Evolutionary conservation across 352 stramenopile genomes (phyloP), one percentile per base, ranked within the genome.

Genomic region (Phytophthora pluvialis): DNA sequence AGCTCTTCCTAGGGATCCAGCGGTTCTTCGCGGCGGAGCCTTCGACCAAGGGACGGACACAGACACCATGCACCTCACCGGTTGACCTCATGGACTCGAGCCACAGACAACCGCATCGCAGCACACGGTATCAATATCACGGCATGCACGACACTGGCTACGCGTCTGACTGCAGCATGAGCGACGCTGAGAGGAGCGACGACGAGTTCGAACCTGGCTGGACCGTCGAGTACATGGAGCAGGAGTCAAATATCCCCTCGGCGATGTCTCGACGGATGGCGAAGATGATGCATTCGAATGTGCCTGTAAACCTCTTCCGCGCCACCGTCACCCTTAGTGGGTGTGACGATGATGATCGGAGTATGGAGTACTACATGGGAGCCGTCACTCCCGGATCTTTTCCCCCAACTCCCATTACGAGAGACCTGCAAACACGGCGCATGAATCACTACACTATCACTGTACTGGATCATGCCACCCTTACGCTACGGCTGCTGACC

Each of bases 181-280:
- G 29, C 10, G 57, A 67, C 13, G 45, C 42, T 4, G 64, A 59
- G 21, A 57, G 52, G 13, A 54, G 10, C 11, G 70, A 77, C 28
- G 46, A 70, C 3, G 49, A 58, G 46, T 68, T 82, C 21, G 86
- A 94, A 35, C 78, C 84, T 15, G 83, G 86, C 5, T 94, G 86
- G 86, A 80, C 86, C 2, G 72, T 94, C 12, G 79, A 92, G 60
- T 94, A 94, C 67, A 85, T 91, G 73, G 80, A 94, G 50, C 77
- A 88, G 48, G 83, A 88, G 67, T 77, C 83, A 2, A 69, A 60
- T 10, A 75, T 94, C 18, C 78, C 86, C 15, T 78, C 72, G 6
- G 80, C 83, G 44, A 81, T 94, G 59, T 83, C 74, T 39, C 83
- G 73, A 4, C 72, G 78, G 15, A 94, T 94, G 86, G 70, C 69